Evolutionary conservation across 2,329 filamentous ascomycete genomes (phyloP).

Genomic region (Balansia obtecta): DNA sequence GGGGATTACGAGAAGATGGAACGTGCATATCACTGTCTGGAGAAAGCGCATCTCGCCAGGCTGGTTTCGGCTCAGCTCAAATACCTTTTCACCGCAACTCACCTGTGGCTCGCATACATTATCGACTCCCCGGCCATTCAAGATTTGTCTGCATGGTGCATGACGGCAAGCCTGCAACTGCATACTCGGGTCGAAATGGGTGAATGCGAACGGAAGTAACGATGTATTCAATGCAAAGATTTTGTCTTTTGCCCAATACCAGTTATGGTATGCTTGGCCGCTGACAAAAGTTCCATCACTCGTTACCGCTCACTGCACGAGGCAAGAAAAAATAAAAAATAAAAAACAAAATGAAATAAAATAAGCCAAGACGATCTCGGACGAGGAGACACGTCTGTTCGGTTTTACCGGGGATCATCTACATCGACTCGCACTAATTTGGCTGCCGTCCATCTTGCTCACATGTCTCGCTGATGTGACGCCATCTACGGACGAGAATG

Average conservation of each 20-base stretch:
- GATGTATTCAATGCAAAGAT: not conserved
- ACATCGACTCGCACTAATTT: not conserved
- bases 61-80: not conserved
- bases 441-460: not conserved
- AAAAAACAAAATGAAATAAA: too few relatives aligned
- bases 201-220: not conserved
- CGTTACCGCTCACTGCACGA: not conserved
- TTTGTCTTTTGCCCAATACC: not conserved
- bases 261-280: not conserved
- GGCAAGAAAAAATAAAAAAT: too few relatives aligned
- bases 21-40: not conserved
- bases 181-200: not conserved
- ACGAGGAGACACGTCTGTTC: not conserved
- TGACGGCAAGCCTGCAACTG: not conserved
- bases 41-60: not conserved
- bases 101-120: not conserved
- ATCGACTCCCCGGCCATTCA: not conserved
- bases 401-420: not conserved
- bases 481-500: constrained; percentile 3
- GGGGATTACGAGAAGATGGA: not conserved
- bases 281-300: not conserved
- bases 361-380: not conserved
- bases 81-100: too few relatives aligned
- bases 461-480: not conserved
- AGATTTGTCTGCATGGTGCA: not conserved